Evolutionary conservation across 805 yeast species (phyloP).

Genomic region (Pichia nakasei): DNA sequence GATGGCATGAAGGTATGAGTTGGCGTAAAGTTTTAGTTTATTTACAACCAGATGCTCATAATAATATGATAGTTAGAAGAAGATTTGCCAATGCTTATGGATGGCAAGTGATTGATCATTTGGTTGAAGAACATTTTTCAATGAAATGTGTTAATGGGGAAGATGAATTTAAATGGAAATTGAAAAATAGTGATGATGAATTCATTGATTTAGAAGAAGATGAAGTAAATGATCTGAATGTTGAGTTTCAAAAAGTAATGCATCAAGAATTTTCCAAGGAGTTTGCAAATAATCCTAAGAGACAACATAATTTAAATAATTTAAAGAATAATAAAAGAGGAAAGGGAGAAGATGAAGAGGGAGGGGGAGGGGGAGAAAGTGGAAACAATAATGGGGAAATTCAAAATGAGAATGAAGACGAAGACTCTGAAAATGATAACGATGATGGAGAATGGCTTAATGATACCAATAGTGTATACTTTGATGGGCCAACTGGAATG

Average conservation of each 20-base stretch:
- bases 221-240: conserved; percentile 14
- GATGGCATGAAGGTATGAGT: conserved; percentile 73
- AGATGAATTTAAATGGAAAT: conserved; percentile 16
- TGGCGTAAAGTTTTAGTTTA: conserved; percentile 91
- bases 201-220: conserved; percentile 6
- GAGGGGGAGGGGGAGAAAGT: neutral
- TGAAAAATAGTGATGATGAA: conserved; percentile 10
- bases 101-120: conserved; percentile 84
- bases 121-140: conserved; percentile 59
- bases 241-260: conserved; percentile 17
- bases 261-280: conserved; percentile 29
- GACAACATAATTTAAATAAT: neutral
- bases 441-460: conserved; percentile 40
- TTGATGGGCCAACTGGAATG: conserved; percentile 68
- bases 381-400: neutral
- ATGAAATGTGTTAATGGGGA: conserved; percentile 16
- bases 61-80: conserved; percentile 82
- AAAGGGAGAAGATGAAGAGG: neutral
- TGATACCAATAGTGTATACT: conserved; percentile 29
- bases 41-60: conserved; percentile 89
- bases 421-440: neutral
- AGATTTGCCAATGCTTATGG: conserved; percentile 90
- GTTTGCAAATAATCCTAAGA: neutral
- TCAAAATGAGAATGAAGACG: conserved; percentile 5
- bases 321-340: neutral